Evolutionary conservation across 78 protist species (phyloP), one percentile per base, ranked within the genome.

Genomic region (Chrysochromulina tobinii): DNA sequence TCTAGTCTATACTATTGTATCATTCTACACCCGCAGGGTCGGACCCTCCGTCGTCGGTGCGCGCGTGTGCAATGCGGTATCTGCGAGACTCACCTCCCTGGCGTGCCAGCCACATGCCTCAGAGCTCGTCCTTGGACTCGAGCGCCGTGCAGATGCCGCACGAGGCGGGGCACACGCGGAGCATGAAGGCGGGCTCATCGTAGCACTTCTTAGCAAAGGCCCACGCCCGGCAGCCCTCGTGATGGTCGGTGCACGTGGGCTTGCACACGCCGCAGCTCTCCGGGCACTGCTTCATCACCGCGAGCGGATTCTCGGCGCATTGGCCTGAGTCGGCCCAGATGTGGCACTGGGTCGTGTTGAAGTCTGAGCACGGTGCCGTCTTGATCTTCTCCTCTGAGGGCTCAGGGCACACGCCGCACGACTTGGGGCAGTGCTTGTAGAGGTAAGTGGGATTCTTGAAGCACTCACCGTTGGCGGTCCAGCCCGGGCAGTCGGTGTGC

Each of bases 391-490:
- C 38, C 38, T 38, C 38, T 38, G 38, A 38, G 38, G 38, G 38
- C 38, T 51, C 58, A 14, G 1, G 15, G 61, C 87, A 79, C 51
- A 54, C 87, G 12, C 61, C 87, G 61, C 87, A 79, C 64, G 64
- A 54, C 48, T 9, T 9, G 1, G 87, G 87, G 61, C 87, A 79
- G 50, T 15, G 12, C 83, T 27, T 38, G 23, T 54, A 79, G 64
- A 79, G 51, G 87, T 15, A 54, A 15, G 50, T 64, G 0, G 87
- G n/a, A 18, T 79, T 79, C 50, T 54, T 51, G 64, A 51, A 3
- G 87, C 87, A 79, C 61, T 79, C 87, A 64, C 87, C 87, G 87
- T 21, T 25, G 14, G 87, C 87, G 4, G 64, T 79, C 87, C 87
- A 79, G 9, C 64, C 87, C 2, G 87, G 87, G 87, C 87, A 79